Evolutionary conservation across 1,284 basidiomycete species (phyloP).

Genomic region (Moniliella sp.): DNA sequence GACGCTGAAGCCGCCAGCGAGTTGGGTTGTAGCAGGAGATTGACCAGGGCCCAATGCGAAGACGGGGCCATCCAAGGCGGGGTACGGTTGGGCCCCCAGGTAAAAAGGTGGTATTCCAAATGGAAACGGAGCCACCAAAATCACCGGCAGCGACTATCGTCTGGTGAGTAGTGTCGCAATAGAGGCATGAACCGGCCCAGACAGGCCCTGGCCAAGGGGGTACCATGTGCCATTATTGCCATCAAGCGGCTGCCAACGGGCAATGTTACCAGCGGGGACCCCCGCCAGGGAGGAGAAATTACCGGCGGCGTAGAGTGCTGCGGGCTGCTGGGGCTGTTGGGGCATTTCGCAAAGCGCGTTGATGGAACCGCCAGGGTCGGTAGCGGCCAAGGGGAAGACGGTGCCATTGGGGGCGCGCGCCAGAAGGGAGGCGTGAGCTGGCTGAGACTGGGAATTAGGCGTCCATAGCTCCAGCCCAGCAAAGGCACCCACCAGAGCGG

Average conservation of each 20-base stretch:
- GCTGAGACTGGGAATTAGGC: slow-evolving; percentile 9
- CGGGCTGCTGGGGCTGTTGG: slow-evolving; percentile 6
- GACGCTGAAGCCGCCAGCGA: slow-evolving; percentile 69
- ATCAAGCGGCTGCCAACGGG: slow-evolving; percentile 1
- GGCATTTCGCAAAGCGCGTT: slow-evolving; percentile 21
- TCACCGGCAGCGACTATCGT: slow-evolving; percentile 67
- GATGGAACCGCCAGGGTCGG: slow-evolving; percentile 28
- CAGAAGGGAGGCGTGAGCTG: slow-evolving; percentile 16
- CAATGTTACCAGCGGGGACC: slow-evolving; percentile 16
- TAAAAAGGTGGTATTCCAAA: slow-evolving; percentile 49
- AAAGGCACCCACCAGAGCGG: slow-evolving; percentile 23
- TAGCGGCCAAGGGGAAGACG: slow-evolving; percentile 20
- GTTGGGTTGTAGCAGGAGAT: slow-evolving; percentile 54
- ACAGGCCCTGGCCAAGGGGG: slow-evolving; percentile 15
- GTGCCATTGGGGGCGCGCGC: slow-evolving; percentile 19
- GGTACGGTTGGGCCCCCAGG: slow-evolving; percentile 59
- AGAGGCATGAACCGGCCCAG: slow-evolving; percentile 57
- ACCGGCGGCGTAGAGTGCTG: slow-evolving; percentile 30
- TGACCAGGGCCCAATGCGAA: slow-evolving; percentile 54
- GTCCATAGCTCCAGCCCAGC: slow-evolving; percentile 17
- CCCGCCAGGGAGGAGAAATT: slow-evolving; percentile 25
- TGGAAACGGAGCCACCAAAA: slow-evolving; percentile 53
- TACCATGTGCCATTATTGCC: slow-evolving; percentile 5
- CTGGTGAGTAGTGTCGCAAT: slow-evolving; percentile 51
- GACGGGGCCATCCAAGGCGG: slow-evolving; percentile 59